A percentile compares a stretch with the other conserved stretches of the same genome.
phyloP scores from a whole-genome alignment of 768 basidiomycete genomes.

The Lactarius indigo region DNA sequence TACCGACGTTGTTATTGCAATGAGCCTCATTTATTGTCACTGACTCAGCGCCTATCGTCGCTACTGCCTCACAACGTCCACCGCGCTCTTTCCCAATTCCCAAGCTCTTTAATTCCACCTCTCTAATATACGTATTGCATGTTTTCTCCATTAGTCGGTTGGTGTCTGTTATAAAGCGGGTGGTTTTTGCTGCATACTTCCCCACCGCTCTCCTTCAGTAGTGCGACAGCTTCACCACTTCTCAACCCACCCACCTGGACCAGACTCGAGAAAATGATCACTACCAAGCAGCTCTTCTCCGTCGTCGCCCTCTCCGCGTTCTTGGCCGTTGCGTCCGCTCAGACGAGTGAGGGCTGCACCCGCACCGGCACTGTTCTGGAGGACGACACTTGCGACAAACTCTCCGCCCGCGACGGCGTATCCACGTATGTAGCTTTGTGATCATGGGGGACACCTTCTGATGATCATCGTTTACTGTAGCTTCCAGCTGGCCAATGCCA shows the following conservation, averaged over 20 bases:
- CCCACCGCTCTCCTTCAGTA: not conserved
- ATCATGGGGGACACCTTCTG: not conserved
- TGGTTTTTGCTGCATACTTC: not conserved
- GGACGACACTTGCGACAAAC: constrained; percentile 55
- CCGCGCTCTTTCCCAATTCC: no score
- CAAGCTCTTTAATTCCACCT: not conserved
- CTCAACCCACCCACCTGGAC: not conserved
- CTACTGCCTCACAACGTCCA: no score
- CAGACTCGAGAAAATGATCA: not conserved
- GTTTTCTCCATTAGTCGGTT: not conserved
- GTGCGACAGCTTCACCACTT: not conserved
- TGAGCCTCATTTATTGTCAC: not conserved
- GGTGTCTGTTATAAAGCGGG: not conserved
- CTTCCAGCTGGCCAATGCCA: constrained; percentile 57
- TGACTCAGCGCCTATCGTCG: not conserved
- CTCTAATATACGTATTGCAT: not conserved
- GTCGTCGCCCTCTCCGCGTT: constrained; percentile 3
- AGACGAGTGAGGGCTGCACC: constrained; percentile 37
- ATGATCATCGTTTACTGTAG: constrained; percentile 30
- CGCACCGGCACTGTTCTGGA: constrained; percentile 47
- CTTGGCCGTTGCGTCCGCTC: not conserved
- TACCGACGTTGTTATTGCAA: not conserved
- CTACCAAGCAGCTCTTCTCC: not conserved
- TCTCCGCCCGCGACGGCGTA: constrained; percentile 44
- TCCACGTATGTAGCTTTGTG: constrained; percentile 39